A percentile compares a stretch with the other conserved stretches of the same genome.
phyloP scores from a whole-genome alignment of 192 early-diverging fungal species.

The Lobosporangium transversale region DNA sequence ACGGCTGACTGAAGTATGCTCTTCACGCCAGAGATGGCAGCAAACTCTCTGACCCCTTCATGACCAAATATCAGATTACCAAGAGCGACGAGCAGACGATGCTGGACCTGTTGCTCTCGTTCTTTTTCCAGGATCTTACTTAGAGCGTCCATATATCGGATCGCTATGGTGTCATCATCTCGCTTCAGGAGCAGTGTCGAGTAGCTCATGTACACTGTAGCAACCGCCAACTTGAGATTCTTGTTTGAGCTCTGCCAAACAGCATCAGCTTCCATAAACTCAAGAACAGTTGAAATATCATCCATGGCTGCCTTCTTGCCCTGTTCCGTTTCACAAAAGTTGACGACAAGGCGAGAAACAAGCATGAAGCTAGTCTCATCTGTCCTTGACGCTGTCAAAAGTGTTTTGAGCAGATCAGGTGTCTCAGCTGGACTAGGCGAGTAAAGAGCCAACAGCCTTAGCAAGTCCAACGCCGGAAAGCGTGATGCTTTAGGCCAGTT shows the following conservation, averaged over 20 bases:
- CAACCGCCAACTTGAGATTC: conserved; percentile 49
- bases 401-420: conserved; percentile 54
- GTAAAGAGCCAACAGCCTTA: conserved; percentile 74
- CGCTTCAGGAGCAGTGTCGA: conserved; percentile 59
- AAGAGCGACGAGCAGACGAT: conserved; percentile 66
- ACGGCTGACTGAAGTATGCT: conserved; percentile 26
- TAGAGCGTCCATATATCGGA: conserved; percentile 59
- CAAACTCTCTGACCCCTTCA: conserved; percentile 45
- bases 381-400: conserved; percentile 52
- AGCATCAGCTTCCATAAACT: conserved; percentile 42
- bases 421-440: conserved; percentile 59
- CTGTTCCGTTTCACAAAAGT: conserved; percentile 69
- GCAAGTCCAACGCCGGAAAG: conserved; percentile 76
- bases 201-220: conserved; percentile 54
- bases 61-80: conserved; percentile 70
- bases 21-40: conserved; percentile 43
- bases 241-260: conserved; percentile 52
- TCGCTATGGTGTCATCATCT: conserved; percentile 56
- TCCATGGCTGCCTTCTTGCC: conserved; percentile 54
- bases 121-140: conserved; percentile 68
- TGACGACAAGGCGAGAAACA: conserved; percentile 73
- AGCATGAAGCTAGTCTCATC: conserved; percentile 82
- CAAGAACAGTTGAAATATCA: conserved; percentile 18
- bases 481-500: conserved; percentile 71
- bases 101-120: conserved; percentile 67